A percentile compares a stretch with the other conserved stretches of the same genome.
These are phyloP conservation scores for Linnemannia exigua DNA, from an alignment of 192 early-diverging fungal genomes.

Conservation along the genomic window DNA sequence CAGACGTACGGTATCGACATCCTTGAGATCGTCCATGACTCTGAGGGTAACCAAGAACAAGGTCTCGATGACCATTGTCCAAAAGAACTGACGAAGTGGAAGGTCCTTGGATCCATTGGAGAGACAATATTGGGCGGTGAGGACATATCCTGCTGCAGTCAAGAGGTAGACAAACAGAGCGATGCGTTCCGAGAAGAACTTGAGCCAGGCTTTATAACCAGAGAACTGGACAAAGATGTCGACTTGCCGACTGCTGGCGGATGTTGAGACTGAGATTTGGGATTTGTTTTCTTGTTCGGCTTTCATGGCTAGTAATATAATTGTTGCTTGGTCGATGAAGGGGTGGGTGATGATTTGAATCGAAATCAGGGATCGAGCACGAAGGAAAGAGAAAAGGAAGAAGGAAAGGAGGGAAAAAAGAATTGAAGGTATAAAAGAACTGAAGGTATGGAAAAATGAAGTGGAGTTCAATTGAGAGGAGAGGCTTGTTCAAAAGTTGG, in stretches of 20 bases:
- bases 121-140: constrained; percentile 47
- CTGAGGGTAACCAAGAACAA: constrained; percentile 47
- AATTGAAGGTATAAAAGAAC: not conserved
- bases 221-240: constrained; percentile 56
- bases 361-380: not conserved
- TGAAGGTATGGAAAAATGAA: no score
- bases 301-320: constrained; percentile 28
- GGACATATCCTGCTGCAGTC: constrained; percentile 50
- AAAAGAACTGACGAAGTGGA: constrained; percentile 35
- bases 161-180: constrained; percentile 47
- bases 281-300: constrained; percentile 31
- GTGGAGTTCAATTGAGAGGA: not conserved
- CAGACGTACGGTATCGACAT: constrained; percentile 50
- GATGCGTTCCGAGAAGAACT: constrained; percentile 45
- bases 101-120: constrained; percentile 31
- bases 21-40: constrained; percentile 56
- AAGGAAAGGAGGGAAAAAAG: not conserved
- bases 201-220: constrained; percentile 51
- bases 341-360: no score
- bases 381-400: not conserved
- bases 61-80: constrained; percentile 45
- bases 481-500: not conserved
- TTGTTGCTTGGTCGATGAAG: no score
- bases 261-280: constrained; percentile 19
- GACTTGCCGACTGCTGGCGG: constrained; percentile 40